Evolutionary conservation across 352 stramenopile species (phyloP).

Genomic region (Pythium apleroticum): DNA sequence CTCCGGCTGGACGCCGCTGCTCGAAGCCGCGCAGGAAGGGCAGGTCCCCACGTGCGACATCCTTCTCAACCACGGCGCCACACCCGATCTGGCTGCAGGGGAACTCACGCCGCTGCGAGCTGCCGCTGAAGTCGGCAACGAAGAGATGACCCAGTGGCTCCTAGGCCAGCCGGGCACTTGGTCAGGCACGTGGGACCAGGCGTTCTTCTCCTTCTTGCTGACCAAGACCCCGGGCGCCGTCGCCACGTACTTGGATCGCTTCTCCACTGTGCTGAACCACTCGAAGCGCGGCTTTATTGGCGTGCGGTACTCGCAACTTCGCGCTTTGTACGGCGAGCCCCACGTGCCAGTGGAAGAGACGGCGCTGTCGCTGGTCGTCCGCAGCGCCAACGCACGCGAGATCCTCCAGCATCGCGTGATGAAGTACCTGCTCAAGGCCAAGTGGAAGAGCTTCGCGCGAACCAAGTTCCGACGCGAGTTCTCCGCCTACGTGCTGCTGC

Average conservation of each 20-base stretch:
- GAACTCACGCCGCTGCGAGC: slow-evolving; percentile 52
- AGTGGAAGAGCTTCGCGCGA: slow-evolving; percentile 62
- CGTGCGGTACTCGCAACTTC: slow-evolving; percentile 51
- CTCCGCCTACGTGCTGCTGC: slow-evolving; percentile 41
- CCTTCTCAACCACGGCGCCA: slow-evolving; percentile 43
- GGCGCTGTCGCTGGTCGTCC: slow-evolving; percentile 42
- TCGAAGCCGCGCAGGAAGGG: slow-evolving; percentile 61
- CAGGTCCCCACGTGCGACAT: slow-evolving; percentile 50
- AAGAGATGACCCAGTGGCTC: slow-evolving; percentile 53
- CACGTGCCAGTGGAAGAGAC: slow-evolving; percentile 47
- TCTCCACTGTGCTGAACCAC: slow-evolving; percentile 48
- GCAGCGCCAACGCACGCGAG: slow-evolving; percentile 37
- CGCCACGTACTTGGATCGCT: slow-evolving; percentile 49
- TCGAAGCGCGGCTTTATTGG: slow-evolving; percentile 45
- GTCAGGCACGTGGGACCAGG: slow-evolving; percentile 40
- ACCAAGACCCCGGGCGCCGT: slow-evolving; percentile 46
- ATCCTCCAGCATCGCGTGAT: slow-evolving; percentile 62
- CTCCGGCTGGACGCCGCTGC: slow-evolving; percentile 56
- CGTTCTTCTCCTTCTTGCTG: slow-evolving; percentile 57
- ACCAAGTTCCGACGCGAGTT: slow-evolving; percentile 57
- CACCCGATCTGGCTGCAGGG: slow-evolving; percentile 33
- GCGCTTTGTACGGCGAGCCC: slow-evolving; percentile 49
- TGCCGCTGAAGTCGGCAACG: slow-evolving; percentile 51
- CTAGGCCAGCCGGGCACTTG: slow-evolving; percentile 39
- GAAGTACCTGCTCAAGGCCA: slow-evolving; percentile 47